Conservation (phyloP, 2,329 filamentous ascomycete genomes). For the Microsporum canis region DNA sequence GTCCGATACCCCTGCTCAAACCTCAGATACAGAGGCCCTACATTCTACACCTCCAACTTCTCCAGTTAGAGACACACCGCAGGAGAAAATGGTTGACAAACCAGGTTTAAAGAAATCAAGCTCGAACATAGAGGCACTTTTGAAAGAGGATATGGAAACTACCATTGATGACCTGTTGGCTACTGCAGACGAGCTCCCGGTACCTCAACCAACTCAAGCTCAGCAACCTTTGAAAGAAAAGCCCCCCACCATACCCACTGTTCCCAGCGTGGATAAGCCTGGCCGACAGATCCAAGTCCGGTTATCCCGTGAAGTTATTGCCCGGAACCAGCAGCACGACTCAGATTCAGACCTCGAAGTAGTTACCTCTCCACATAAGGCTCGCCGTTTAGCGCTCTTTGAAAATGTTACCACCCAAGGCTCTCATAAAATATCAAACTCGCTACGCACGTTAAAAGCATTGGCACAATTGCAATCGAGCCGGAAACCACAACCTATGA, state of each 20-base stretch:
- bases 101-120: background rate
- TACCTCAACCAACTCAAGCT: background rate
- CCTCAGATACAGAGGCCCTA: conserved; percentile 33
- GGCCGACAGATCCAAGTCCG: conserved; percentile 28
- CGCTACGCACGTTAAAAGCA: conserved; percentile 57
- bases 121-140: background rate
- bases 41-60: conserved; percentile 64
- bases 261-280: background rate
- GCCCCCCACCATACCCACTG: background rate
- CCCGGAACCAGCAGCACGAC: conserved; percentile 27
- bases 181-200: background rate
- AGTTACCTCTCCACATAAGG: conserved; percentile 34
- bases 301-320: conserved; percentile 29
- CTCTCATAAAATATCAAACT: conserved; percentile 32
- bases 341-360: conserved; percentile 54
- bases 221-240: conserved; percentile 1
- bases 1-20: conserved; percentile 42
- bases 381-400: conserved; percentile 49
- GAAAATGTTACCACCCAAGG: conserved; percentile 56
- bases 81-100: background rate
- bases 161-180: background rate
- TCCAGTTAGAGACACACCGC: conserved; percentile 28
- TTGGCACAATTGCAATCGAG: conserved; percentile 60
- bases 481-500: conserved; percentile 48
- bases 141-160: background rate